Evolutionary conservation across 208 protist genomes (phyloP).

Genomic region (Angomonas deanei): DNA sequence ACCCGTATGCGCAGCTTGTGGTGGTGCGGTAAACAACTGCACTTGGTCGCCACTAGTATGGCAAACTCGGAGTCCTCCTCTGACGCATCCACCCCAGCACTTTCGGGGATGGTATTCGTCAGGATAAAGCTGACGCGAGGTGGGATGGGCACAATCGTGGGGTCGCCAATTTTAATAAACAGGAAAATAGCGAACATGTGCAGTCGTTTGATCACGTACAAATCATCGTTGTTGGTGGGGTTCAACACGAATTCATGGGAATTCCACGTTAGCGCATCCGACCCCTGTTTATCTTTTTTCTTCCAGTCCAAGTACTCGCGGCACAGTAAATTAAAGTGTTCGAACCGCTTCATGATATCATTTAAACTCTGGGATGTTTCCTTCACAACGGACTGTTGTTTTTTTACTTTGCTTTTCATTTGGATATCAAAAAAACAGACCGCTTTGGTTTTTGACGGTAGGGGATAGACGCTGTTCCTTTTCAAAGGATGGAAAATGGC

Average conservation of each 20-base stretch:
- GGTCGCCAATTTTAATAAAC: slow-evolving; percentile 28
- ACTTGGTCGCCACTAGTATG: slow-evolving; percentile 40
- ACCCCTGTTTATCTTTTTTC: slow-evolving; percentile 13
- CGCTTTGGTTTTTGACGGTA: background rate
- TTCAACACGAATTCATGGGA: slow-evolving; percentile 19
- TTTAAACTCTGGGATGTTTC: slow-evolving; percentile 20
- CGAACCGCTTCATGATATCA: slow-evolving; percentile 19
- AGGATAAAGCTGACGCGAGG: slow-evolving; percentile 49
- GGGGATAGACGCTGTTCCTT: background rate
- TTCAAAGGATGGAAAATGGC: slow-evolving; percentile 28
- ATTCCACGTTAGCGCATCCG: slow-evolving; percentile 20
- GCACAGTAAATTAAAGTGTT: slow-evolving; percentile 41
- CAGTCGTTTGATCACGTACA: slow-evolving; percentile 25
- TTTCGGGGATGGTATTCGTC: slow-evolving; percentile 9
- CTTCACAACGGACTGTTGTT: no score
- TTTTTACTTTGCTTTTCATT: no score
- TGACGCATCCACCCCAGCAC: slow-evolving; percentile 2
- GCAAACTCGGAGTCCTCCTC: slow-evolving; percentile 44
- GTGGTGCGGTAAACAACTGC: slow-evolving; percentile 46
- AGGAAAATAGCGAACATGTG: slow-evolving; percentile 47
- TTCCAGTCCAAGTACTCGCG: slow-evolving; percentile 37
- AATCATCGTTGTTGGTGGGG: slow-evolving; percentile 36
- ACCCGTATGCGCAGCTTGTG: slow-evolving; percentile 27
- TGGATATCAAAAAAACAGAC: no score
- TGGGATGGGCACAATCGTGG: slow-evolving; percentile 29